Percentiles rank a stretch among this genome's conserved stretches.
Conservation (phyloP, 495 filamentous ascomycete genomes). For the Usnea hakonensis region DNA sequence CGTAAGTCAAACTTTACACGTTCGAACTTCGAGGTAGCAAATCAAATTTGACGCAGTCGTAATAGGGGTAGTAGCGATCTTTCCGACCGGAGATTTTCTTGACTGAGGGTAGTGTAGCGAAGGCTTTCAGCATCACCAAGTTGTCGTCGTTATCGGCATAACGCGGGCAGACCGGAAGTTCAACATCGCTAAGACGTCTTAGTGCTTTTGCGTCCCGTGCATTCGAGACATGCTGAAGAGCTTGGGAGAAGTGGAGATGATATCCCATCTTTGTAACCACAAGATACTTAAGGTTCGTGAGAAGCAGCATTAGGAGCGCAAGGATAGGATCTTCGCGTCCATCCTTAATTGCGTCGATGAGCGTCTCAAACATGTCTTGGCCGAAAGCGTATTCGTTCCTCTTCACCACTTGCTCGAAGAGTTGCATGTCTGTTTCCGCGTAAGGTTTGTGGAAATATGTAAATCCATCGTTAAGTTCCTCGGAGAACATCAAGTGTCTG, state of each 20-base stretch:
- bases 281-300: background rate
- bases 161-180: background rate
- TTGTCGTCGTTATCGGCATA: too few relatives aligned
- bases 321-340: background rate
- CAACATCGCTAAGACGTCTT: background rate
- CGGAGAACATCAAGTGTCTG: background rate
- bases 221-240: background rate
- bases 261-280: background rate
- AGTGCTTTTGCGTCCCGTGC: background rate
- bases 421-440: background rate
- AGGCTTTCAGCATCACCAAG: too few relatives aligned
- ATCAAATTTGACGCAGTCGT: too few relatives aligned
- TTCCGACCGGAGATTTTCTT: too few relatives aligned
- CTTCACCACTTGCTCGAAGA: background rate
- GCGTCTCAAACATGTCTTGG: background rate
- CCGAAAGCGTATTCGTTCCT: background rate
- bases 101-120: too few relatives aligned
- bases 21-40: too few relatives aligned
- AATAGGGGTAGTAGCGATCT: too few relatives aligned
- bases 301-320: background rate
- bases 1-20: too few relatives aligned
- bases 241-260: background rate
- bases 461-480: background rate
- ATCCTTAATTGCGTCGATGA: background rate
- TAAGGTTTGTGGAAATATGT: background rate